phyloP scores from a whole-genome alignment of 371 early-diverging fungal species.

The Choanephora cucurbitarum region DNA sequence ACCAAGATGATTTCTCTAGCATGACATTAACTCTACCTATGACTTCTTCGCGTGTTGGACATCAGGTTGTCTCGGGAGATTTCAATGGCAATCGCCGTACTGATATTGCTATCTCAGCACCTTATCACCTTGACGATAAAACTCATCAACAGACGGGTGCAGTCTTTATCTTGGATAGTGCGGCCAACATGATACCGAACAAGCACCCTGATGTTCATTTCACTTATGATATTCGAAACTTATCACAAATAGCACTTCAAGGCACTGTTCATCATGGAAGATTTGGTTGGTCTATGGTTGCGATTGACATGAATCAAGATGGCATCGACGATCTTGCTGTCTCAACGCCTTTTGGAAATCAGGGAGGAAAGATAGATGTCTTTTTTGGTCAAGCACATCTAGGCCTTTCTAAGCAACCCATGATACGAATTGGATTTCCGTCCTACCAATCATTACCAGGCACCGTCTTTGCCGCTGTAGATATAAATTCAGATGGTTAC shows the following conservation, averaged over 20 bases:
- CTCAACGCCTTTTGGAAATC: constrained; percentile 65
- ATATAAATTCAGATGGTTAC: constrained; percentile 69
- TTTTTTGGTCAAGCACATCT: constrained; percentile 63
- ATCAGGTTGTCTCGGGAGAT: constrained; percentile 65
- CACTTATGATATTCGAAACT: constrained; percentile 34
- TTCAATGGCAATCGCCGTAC: constrained; percentile 63
- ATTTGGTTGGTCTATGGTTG: constrained; percentile 78
- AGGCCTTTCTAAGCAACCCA: constrained; percentile 47
- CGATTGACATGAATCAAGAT: constrained; percentile 81
- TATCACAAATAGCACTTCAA: constrained; percentile 28
- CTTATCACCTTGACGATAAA: constrained; percentile 47
- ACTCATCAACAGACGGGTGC: constrained; percentile 54
- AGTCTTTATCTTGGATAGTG: constrained; percentile 54
- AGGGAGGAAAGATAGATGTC: constrained; percentile 58
- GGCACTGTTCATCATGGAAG: constrained; percentile 48
- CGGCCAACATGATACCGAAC: not conserved
- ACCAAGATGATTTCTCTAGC: not conserved
- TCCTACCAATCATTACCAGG: constrained; percentile 52
- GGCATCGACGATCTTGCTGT: constrained; percentile 88
- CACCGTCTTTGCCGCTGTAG: constrained; percentile 54
- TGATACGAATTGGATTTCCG: constrained; percentile 39
- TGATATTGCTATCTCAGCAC: constrained; percentile 76
- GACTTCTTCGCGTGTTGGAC: constrained; percentile 68
- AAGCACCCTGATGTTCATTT: not conserved
- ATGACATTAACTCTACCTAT: constrained; percentile 48